A percentile compares a stretch with the other conserved stretches of the same genome.
These are phyloP conservation scores for Saccharomyces hybrid DNA, from an alignment of 1,139 yeast genomes.

Conservation along the genomic window DNA sequence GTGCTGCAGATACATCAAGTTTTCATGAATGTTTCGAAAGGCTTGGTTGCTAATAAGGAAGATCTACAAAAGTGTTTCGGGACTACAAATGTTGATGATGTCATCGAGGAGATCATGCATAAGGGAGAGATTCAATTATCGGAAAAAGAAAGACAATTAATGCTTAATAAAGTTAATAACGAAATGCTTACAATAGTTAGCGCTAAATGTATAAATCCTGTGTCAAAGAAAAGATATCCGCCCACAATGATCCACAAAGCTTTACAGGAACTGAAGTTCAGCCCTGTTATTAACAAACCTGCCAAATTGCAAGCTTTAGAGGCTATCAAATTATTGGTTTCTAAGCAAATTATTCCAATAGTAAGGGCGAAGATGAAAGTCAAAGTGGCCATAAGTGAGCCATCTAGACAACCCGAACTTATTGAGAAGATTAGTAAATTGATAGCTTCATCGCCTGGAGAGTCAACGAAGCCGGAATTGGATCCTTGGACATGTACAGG, in stretches of 20 bases:
- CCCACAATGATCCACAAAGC: conserved; percentile 92
- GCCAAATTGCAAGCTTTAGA: conserved; percentile 89
- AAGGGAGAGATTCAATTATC: conserved; percentile 93
- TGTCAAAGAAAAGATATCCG: conserved; percentile 83
- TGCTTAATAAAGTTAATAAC: conserved; percentile 66
- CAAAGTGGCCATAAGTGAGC: conserved; percentile 43
- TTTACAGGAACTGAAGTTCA: conserved; percentile 70
- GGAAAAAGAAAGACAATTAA: conserved; percentile 83
- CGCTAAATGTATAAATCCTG: conserved; percentile 87
- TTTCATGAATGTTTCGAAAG: conserved; percentile 87
- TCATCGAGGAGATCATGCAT: conserved; percentile 70
- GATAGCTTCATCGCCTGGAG: conserved; percentile 36
- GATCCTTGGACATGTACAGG: conserved; percentile 54
- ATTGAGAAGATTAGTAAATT: conserved; percentile 20
- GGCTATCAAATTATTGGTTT: conserved; percentile 72
- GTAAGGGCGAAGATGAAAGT: conserved; percentile 93
- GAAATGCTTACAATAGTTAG: conserved; percentile 80
- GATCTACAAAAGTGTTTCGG: conserved; percentile 72
- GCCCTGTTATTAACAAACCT: conserved; percentile 67
- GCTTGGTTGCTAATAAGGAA: conserved; percentile 85
- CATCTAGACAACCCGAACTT: conserved; percentile 39
- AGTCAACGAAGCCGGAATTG: conserved; percentile 39
- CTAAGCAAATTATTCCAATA: conserved; percentile 80
- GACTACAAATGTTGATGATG: conserved; percentile 63
- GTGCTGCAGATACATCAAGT: conserved; percentile 95